Evolutionary conservation across 495 filamentous ascomycete species (phyloP), one percentile per base, ranked within the genome.

Genomic region (Xylaria nigripes): DNA sequence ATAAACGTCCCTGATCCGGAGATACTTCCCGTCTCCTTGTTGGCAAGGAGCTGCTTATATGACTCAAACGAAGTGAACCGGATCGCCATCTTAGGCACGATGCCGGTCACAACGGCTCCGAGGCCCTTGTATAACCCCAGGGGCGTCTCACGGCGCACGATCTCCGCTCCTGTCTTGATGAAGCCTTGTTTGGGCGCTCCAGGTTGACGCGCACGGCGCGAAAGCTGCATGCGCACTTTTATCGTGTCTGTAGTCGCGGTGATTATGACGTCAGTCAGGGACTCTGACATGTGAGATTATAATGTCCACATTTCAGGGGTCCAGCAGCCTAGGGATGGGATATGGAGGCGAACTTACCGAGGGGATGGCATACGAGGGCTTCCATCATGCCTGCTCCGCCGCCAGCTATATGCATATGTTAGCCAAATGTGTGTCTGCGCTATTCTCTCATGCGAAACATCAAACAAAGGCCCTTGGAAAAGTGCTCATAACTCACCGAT

Each of bases 201-300:
- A 40, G 89, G 91, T 13, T 82, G 81, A 47, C 85, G 80, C 45
- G 87, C 87, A 63, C 94, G 82, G 45, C 86, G 79, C 27, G 93
- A 97, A 27, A 99, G 85, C 74, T 99, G 94, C 94, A 99, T 99
- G 58, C 94, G 94, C 49, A 99, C 94, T 82, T 99, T 96, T 76
- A 96, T 92, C 23, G 90, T 96, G 67, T 96, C 91, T 85, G 63
- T 19, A 6, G 29, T 15, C 29, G 38, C 7, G 13, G 29, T 19
- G 15, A 18, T 10, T 29, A 32, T 15, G 34, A 34, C 36, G 57
- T 56, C 13, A 53, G 61, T 53, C 12, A 34, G 12, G 19, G 13
- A 13, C 7, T 54, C 34, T 2, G 7, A 15, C 6, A 34, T 34
- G 13, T 34, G 32, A 10, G 2, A 21, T n/a, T 24, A 2, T 2